phyloP scores from a whole-genome alignment of 495 filamentous ascomycete genomes.

The Penicillium mononematosum region DNA sequence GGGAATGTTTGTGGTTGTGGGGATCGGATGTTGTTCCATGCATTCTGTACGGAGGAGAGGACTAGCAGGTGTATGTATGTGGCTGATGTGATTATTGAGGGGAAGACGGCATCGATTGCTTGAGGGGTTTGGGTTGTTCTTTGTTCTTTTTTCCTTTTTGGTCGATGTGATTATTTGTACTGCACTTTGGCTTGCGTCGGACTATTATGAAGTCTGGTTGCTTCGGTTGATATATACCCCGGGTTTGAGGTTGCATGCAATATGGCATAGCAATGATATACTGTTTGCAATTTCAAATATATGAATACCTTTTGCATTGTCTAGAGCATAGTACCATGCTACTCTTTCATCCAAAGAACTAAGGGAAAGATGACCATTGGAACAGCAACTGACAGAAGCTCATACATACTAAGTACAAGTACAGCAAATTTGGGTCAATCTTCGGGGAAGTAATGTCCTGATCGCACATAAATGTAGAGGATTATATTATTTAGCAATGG shows the following conservation, averaged over 20 bases:
- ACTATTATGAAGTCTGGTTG: neutral
- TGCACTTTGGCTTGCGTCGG: neutral
- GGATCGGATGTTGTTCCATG: slow-evolving; percentile 53
- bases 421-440: neutral
- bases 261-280: slow-evolving; percentile 7
- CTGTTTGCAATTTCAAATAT: neutral
- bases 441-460: neutral
- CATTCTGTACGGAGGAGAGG: slow-evolving; percentile 38
- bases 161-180: neutral
- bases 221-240: slow-evolving; percentile 6
- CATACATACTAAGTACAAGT: neutral
- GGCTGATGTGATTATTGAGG: slow-evolving; percentile 34
- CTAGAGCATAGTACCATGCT: neutral
- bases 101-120: slow-evolving; percentile 24
- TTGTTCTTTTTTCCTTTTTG: neutral
- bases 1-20: slow-evolving; percentile 46
- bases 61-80: slow-evolving; percentile 34
- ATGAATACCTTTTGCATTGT: neutral
- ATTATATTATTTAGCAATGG: neutral
- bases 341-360: neutral
- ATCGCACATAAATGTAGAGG: neutral
- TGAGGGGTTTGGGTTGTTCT: slow-evolving; percentile 4
- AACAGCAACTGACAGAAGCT: neutral
- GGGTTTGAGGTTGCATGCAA: neutral
- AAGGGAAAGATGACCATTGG: neutral